phyloP scores from a whole-genome alignment of 192 early-diverging fungal genomes.

The Spizellomyces punctatus region DNA sequence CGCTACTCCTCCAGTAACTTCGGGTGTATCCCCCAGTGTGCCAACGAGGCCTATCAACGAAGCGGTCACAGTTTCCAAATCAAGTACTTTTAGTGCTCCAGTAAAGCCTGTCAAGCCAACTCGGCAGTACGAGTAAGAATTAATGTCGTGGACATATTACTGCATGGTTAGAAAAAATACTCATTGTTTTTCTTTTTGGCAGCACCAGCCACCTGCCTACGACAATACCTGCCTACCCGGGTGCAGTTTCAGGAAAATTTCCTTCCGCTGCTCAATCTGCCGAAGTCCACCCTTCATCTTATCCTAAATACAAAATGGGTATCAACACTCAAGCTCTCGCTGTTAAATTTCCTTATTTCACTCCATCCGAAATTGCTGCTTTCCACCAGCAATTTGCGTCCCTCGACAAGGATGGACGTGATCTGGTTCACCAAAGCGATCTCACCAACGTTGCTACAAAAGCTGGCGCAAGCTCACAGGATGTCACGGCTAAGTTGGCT shows the following conservation, averaged over 20 bases:
- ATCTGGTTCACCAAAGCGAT: slow-evolving; percentile 46
- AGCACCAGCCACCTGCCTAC: slow-evolving; percentile 6
- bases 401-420: slow-evolving; percentile 46
- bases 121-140: too few species aligned
- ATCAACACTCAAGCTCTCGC: slow-evolving; percentile 45
- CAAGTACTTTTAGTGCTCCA: too few species aligned
- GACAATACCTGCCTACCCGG: slow-evolving; percentile 9
- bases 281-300: neutral
- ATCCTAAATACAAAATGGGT: slow-evolving; percentile 30
- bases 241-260: neutral
- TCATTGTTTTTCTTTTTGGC: neutral
- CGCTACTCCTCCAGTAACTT: neutral
- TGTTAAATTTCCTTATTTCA: slow-evolving; percentile 51
- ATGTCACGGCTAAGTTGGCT: slow-evolving; percentile 43
- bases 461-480: slow-evolving; percentile 49
- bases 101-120: too few species aligned
- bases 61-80: too few species aligned
- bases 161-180: neutral
- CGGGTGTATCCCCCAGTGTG: too few species aligned
- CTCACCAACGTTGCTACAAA: slow-evolving; percentile 52
- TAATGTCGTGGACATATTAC: too few species aligned
- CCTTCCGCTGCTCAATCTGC: slow-evolving; percentile 4
- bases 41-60: too few species aligned
- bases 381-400: slow-evolving; percentile 53
- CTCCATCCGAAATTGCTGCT: slow-evolving; percentile 51